Base-by-base conservation (phyloP, 345 rosid species). In the Moricandia moricandioides region DNA sequence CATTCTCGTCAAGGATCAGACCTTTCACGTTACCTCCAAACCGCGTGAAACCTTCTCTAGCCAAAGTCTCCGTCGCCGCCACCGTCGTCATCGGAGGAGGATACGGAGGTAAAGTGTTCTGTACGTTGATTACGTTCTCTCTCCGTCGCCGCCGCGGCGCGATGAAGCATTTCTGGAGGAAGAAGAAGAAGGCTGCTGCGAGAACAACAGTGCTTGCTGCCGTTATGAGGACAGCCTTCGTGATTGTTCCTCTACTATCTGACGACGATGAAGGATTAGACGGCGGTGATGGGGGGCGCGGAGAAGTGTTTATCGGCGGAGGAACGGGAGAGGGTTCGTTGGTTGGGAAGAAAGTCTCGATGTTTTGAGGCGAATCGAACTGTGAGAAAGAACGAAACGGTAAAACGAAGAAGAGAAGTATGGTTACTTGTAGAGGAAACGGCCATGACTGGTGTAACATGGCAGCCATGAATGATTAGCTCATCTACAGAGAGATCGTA, bases 1-100 rank as follows among this genome's bases (percentile, higher is more conserved):
- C 97, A 18, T 89, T 69, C 72, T 89, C 97, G 56, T 93, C 94
- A 24, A 87, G 84, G 8, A 89, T 83, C 78, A 89, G 7, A 6
- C 89, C 91, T 68, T 82, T 82, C 31, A 88, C 45, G 67, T 76
- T 74, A 31, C 86, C 85, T 16, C 81, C 85, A 62, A 76, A 64
- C 70, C 83, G 52, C 12, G 37, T 49, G 47, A 89, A 85, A 12
- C 76, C 83, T 60, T 71, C 77, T 1, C 76, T 29, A 37, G 71
- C 47, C 81, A 79, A 13, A 45, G 51, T 49, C 55, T 21, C 13
- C 21, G 70, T 29, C 16, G 6, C 30, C 16, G 6, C 21, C 2
- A 9, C 3, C 30, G 65, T 17, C 11, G 74, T 1, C 58, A 51
- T 62, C n/a, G 74, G 47, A 74, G 79, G 24, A 69, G 74, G 27